Conservation (phyloP, 371 early-diverging fungal genomes). For the Rhizopus stolonifer region DNA sequence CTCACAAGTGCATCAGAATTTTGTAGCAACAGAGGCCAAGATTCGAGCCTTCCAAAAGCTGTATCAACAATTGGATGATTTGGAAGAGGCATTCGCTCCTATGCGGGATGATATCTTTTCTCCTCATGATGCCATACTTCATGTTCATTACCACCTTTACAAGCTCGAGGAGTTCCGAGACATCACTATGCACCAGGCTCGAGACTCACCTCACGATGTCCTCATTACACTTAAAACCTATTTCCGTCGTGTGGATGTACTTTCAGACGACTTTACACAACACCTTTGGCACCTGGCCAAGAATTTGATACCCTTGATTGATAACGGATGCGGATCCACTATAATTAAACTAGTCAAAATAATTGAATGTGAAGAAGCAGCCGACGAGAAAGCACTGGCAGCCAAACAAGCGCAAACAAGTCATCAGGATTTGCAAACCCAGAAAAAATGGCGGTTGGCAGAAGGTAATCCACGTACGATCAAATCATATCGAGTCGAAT, state of each 20-base stretch:
- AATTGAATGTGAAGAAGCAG: slow-evolving; percentile 87
- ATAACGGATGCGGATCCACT: slow-evolving; percentile 63
- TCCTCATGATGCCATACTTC: slow-evolving; percentile 73
- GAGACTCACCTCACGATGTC: slow-evolving; percentile 75
- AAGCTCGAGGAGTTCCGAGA: slow-evolving; percentile 87
- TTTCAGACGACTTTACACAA: slow-evolving; percentile 77
- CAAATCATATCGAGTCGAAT: slow-evolving; percentile 76
- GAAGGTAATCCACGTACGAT: slow-evolving; percentile 63
- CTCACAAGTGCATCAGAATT: slow-evolving; percentile 90
- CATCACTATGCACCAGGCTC: slow-evolving; percentile 75
- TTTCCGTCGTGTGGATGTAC: slow-evolving; percentile 78
- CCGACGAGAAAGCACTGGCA: slow-evolving; percentile 75
- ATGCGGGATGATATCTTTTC: slow-evolving; percentile 65
- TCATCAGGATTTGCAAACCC: slow-evolving; percentile 57
- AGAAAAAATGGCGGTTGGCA: slow-evolving; percentile 53
- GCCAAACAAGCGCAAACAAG: slow-evolving; percentile 56
- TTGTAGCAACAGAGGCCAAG: slow-evolving; percentile 82
- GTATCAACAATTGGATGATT: slow-evolving; percentile 72
- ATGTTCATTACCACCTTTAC: slow-evolving; percentile 86
- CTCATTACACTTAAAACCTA: slow-evolving; percentile 76
- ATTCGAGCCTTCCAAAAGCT: slow-evolving; percentile 84
- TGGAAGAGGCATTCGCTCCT: slow-evolving; percentile 70
- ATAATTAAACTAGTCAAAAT: slow-evolving; percentile 87
- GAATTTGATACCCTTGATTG: slow-evolving; percentile 76
- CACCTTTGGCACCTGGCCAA: slow-evolving; percentile 84